phyloP scores from a whole-genome alignment of 192 early-diverging fungal species.

The Mortierella alpina region DNA sequence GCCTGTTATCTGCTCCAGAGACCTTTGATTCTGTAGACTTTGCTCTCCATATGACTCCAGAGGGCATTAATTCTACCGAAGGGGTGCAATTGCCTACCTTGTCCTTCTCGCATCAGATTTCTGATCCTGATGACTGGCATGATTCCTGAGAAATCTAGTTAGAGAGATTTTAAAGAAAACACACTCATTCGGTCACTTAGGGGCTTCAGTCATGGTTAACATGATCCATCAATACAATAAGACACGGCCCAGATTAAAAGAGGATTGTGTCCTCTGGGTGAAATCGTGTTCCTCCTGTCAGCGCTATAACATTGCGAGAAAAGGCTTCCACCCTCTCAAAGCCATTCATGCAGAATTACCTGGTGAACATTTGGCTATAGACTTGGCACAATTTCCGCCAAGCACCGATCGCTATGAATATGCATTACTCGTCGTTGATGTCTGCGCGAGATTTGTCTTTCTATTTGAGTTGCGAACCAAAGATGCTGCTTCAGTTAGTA shows the following conservation, averaged over 20 bases:
- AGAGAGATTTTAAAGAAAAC: slow-evolving; percentile 16
- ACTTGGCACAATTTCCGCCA: slow-evolving; percentile 23
- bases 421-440: slow-evolving; percentile 41
- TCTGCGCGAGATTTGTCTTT: slow-evolving; percentile 48
- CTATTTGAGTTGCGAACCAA: slow-evolving; percentile 15
- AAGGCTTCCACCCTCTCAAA: slow-evolving; percentile 33
- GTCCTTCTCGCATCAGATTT: slow-evolving; percentile 2
- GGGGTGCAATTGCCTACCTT: slow-evolving; percentile 52
- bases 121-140: slow-evolving; percentile 43
- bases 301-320: slow-evolving; percentile 23
- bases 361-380: slow-evolving; percentile 37
- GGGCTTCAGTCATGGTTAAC: slow-evolving; percentile 28
- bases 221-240: slow-evolving; percentile 21
- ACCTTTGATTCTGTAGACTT: slow-evolving; percentile 1
- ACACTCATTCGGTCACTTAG: no score
- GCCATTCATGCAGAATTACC: no score
- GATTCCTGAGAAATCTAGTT: slow-evolving; percentile 48
- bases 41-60: slow-evolving; percentile 14
- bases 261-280: slow-evolving; percentile 13
- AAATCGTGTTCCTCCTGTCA: slow-evolving; percentile 20
- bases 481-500: not conserved
- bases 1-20: slow-evolving; percentile 12
- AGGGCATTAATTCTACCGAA: slow-evolving; percentile 33
- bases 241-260: slow-evolving; percentile 25
- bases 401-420: not conserved